These are phyloP conservation scores for Calendula officinalis DNA, from an alignment of 129 eudicot species.

Conservation along the genomic window DNA sequence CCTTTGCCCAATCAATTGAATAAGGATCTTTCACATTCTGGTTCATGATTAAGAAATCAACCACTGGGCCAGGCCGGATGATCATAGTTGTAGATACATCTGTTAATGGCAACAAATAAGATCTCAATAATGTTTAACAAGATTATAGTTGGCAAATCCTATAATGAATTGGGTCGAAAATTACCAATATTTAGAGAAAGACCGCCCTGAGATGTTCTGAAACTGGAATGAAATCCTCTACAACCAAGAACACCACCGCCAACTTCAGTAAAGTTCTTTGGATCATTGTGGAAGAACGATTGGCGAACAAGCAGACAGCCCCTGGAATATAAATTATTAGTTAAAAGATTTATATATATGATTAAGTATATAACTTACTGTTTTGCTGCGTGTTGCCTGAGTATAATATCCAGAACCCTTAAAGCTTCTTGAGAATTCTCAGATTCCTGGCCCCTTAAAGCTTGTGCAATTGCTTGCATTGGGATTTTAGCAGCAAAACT, in stretches of 20 bases:
- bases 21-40: constrained; percentile 68
- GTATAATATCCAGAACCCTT: constrained; percentile 64
- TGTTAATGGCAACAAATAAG: constrained; percentile 18
- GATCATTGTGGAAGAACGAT: constrained; percentile 68
- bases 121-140: background rate
- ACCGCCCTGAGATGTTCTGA: constrained; percentile 75
- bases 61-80: constrained; percentile 85
- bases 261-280: constrained; percentile 56
- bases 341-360: background rate
- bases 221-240: constrained; percentile 83
- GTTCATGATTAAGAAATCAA: constrained; percentile 66
- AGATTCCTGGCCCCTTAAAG: constrained; percentile 61
- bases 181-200: constrained; percentile 79
- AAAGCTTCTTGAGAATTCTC: constrained; percentile 68
- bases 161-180: background rate
- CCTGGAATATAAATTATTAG: constrained; percentile 32
- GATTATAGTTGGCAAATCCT: background rate
- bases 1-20: constrained; percentile 79
- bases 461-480: constrained; percentile 63
- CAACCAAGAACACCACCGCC: constrained; percentile 97
- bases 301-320: constrained; percentile 77
- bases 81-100: constrained; percentile 95
- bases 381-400: constrained; percentile 75
- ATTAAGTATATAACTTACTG: constrained; percentile 40
- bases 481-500: constrained; percentile 82